Conservation (phyloP, 2,329 filamentous ascomycete genomes). For the Calonectria multiphialidica region DNA sequence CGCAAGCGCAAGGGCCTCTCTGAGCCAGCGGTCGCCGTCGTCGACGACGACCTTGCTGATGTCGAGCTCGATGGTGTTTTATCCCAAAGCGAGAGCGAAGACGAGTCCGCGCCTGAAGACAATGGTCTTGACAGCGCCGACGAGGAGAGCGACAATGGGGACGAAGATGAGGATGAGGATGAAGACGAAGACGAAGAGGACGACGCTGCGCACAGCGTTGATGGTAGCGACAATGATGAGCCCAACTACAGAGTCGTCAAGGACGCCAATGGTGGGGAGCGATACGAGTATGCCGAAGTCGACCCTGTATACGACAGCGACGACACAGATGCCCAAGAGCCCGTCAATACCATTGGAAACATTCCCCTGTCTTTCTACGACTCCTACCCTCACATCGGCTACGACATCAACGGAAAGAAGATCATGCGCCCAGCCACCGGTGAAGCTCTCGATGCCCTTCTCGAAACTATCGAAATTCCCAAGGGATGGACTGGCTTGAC, state of each 20-base stretch:
- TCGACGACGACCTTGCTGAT: slow-evolving; percentile 51
- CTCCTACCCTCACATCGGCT: slow-evolving; percentile 97
- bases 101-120: slow-evolving; percentile 65
- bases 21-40: slow-evolving; percentile 16
- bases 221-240: slow-evolving; percentile 56
- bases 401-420: slow-evolving; percentile 98
- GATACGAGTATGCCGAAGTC: slow-evolving; percentile 95
- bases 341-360: slow-evolving; percentile 92
- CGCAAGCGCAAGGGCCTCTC: slow-evolving; percentile 41
- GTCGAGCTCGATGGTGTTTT: slow-evolving; percentile 68
- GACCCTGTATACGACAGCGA: slow-evolving; percentile 97
- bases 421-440: slow-evolving; percentile 96
- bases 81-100: slow-evolving; percentile 62
- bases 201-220: slow-evolving; percentile 37
- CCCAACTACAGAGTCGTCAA: slow-evolving; percentile 68
- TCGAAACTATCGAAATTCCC: slow-evolving; percentile 96
- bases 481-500: slow-evolving; percentile 98
- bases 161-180: slow-evolving; percentile 53
- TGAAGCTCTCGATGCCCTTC: slow-evolving; percentile 89
- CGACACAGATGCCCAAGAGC: slow-evolving; percentile 85
- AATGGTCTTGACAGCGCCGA: slow-evolving; percentile 50
- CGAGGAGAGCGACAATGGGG: slow-evolving; percentile 13
- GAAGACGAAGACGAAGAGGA: slow-evolving; percentile 44
- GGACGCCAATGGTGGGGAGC: slow-evolving; percentile 90
- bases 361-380: slow-evolving; percentile 97